Evolutionary conservation across 2,329 filamentous ascomycete genomes (phyloP).

Genomic region (Aspergillus sp.): DNA sequence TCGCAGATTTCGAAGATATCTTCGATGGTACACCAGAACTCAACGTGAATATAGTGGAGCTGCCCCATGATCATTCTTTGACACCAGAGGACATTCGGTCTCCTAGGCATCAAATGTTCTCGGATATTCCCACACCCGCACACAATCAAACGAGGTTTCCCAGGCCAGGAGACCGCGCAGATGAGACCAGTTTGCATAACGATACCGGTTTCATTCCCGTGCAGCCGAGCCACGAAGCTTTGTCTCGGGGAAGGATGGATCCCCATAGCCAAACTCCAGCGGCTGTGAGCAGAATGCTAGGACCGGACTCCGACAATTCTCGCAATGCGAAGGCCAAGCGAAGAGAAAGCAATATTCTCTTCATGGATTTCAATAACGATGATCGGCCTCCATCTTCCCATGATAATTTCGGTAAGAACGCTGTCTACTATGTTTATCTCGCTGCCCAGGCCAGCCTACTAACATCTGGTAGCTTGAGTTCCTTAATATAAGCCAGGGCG

Average conservation of each 20-base stretch:
- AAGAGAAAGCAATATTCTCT: slow-evolving; percentile 50
- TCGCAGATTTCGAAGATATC: slow-evolving; percentile 85
- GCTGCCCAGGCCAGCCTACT: neutral
- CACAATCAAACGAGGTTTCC: slow-evolving; percentile 59
- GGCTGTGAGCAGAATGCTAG: slow-evolving; percentile 43
- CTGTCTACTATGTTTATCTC: neutral
- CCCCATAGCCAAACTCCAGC: slow-evolving; percentile 27
- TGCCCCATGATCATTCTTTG: slow-evolving; percentile 40
- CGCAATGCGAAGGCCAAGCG: slow-evolving; percentile 45
- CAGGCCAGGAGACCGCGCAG: slow-evolving; percentile 27
- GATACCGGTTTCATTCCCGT: slow-evolving; percentile 55
- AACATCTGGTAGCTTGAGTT: slow-evolving; percentile 2
- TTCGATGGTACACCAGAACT: slow-evolving; percentile 68
- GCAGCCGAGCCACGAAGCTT: slow-evolving; percentile 50
- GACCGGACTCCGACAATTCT: slow-evolving; percentile 35
- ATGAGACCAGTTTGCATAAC: slow-evolving; percentile 31
- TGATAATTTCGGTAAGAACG: slow-evolving; percentile 23
- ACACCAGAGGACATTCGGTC: slow-evolving; percentile 61
- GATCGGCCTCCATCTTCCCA: slow-evolving; percentile 23
- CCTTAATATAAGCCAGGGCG: neutral
- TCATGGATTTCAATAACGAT: slow-evolving; percentile 41
- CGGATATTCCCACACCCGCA: slow-evolving; percentile 63
- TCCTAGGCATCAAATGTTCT: slow-evolving; percentile 65
- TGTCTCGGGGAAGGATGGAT: slow-evolving; percentile 26
- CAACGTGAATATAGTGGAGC: slow-evolving; percentile 37